Base-by-base conservation (phyloP, 2,329 filamentous ascomycete genomes). In the Exophiala phaeomuriformis region DNA sequence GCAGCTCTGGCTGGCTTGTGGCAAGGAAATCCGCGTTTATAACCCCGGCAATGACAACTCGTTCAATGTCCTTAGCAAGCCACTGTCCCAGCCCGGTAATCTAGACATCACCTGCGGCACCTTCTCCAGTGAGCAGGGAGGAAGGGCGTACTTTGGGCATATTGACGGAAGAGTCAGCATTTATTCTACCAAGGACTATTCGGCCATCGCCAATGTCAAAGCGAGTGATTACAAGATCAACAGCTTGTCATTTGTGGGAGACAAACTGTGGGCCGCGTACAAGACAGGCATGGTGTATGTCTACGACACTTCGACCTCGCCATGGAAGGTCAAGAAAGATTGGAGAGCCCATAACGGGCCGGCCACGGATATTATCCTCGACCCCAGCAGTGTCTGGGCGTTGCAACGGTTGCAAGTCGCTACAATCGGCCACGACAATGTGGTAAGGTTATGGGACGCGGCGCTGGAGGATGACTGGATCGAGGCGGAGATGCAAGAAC, bases 171-270 rank as follows among this genome's bases (percentile, higher is more conserved):
- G 96, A 68, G 82, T 98, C 51, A 93, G 88, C 55, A 83, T 97
- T n/a, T 97, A 95, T 70, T 91, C 88, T 2, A 81, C 81, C 28
- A 78, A 76, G 28, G 83, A 90, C 64, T 93, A 86, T 66, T 73
- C 82, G 0, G 95, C 88, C 63, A 66, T 94, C n/a, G 82, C 81
- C 3, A 77, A 95, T 35, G 75, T 97, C 56, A 95, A 83, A 64
- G 80, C 96, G 63, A 97, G 90, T 68, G 80, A 90, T 9, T 97
- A 94, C 78, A 97, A 96, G 71, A 95, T 98, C 69, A 95, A 90
- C 67, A 84, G 86, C 35, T 75, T 98, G 50, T 81, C 84, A 1
- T 88, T 89, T 5, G 86, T 90, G 2, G 90, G 90, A 3, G 80
- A 84, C 56, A 81, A 88, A 64, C 76, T 98, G 0, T 98, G 93